Evolutionary conservation across 176 grass and related monocot genomes (phyloP), one percentile per base, ranked within the genome.

Genomic region (Pharus latifolius): DNA sequence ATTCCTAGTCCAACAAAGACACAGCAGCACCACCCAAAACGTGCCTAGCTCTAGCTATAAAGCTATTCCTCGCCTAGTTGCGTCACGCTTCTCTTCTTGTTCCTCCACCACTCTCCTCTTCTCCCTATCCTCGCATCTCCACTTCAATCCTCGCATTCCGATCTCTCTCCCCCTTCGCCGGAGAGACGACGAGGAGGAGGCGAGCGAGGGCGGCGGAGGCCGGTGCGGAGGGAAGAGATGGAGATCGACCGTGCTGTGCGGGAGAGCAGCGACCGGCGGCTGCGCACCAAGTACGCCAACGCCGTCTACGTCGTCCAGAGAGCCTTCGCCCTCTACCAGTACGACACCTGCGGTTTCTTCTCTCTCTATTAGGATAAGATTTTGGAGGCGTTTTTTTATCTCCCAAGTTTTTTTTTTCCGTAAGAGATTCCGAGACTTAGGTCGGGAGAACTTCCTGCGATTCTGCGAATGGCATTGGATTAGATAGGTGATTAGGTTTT

Each of bases 271-370:
- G 90, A 99, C 65, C 49, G 60, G 56, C 78, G 95, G 20, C 76
- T 99, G 49, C 95, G 86, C 67, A 91, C 87, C 71, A 99, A 99
- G 84, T 94, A 94, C 78, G 72, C 22, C 42, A 84, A 72, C 78
- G 87, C 95, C 34, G 87, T 99, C 63, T 94, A 99, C 77, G 95
- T 99, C 61, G 86, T 91, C 59, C 90, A 94, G 79, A 84, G 95
- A 32, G 90, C 95, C 67, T 99, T 99, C 64, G 87, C 95, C 63
- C 95, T 99, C 42, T 99, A 99, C 87, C 71, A 78, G 95, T 98
- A 63, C 35, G 70, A n/a, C 8, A 15, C 0, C 33, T 18, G 42
- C 51, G 20, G 20, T 10, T 47, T 9, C 47, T 15, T n/a, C 8
- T 49, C 16, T 6, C 11, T 25, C 10, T 49, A 42, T 63, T 29